Base-by-base conservation (phyloP, 352 stramenopile genomes). In the Phytopythium helicoides region DNA sequence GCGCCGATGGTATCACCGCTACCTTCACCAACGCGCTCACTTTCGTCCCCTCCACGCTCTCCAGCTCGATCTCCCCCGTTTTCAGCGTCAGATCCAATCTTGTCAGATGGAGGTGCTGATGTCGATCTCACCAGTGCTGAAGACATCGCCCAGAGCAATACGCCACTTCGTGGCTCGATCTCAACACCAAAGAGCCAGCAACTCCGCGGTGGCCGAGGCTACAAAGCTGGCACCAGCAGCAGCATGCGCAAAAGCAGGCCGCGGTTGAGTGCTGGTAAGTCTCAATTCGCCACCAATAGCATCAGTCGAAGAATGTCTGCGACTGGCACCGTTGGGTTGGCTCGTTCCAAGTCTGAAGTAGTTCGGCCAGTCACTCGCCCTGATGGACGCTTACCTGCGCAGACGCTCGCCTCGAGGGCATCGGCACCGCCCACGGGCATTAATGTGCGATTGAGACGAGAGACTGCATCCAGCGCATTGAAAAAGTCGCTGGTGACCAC, bases 391-490 rank as follows among this genome's bases (percentile, higher is more conserved):
- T 51, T 16, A 19, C 8, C n/a, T 6, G n/a, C 38, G 1, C 26
- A 33, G 31, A 31, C 46, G 18, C 21, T 33, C 10, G 19, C 46
- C 14, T 14, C 34, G 6, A 22, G 18, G 12, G 46, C 9, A 15
- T 22, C 31, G 10, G 22, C 16, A 14, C n/a, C 11, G 18, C 11
- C 19, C 6, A 28, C 35, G 26, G 21, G 26, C 1, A 1, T 42
- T n/a, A 35, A 35, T 16, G 34, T 15, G 7, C 33, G 33, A 3
- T 10, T 80, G 31, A 60, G 76, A 19, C 66, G 68, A 6, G 73
- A 87, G 59, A 85, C 71, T 3, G 64, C 76, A 18, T 85, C 73
- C 15, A 85, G 71, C 28, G 54, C 64, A 18, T 54, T 85, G 16
- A 85, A 83, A 64, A 84, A 85, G 54, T 63, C 68, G 51, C 31